Base-by-base conservation (phyloP, 2,329 filamentous ascomycete species). In the Claviceps maximensis region DNA sequence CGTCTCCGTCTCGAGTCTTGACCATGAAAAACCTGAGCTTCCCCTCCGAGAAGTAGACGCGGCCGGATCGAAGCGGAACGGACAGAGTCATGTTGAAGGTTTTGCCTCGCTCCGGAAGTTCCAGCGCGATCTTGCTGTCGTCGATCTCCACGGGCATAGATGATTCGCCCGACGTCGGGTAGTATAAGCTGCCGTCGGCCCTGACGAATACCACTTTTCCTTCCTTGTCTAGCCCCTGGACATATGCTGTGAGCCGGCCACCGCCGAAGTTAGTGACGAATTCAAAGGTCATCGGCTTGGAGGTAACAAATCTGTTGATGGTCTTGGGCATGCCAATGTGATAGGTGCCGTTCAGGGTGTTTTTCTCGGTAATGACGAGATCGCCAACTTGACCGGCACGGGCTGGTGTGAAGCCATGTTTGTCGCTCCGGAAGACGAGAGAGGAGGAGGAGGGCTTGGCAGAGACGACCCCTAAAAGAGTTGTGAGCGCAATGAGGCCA, bases 41-140 rank as follows among this genome's bases (percentile, higher is more conserved):
- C 3, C 71, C 70, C 27, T 69, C 68, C 21, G 71, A 65, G 55
- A 76, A 73, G 65, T 72, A 76, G 41, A 77, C 61, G 4, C 74
- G 71, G 0, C 66, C 73, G 1, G 70, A 70, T 12, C 47, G 59
- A 42, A 76, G 61, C 17, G 69, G 67, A 4, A 66, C 68, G 4
- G 74, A 69, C 0, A 76, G 55, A 0, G 58, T 69, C 53, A 76
- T 61, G 1, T 61, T 63, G 4, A 71, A 63, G 0, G 64, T 70
- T 49, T 64, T 59, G 1, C 73, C 71, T 23, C 62, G 51, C 1
- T 58, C 59, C 0, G 67, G 70, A 1, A 77, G 63, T 1, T 68
- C 62, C 51, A 77, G 76, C 7, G 71, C 69, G 47, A 75, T 63
- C 2, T 46, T 19, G 51, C 72, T 62, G n/a, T 64, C 58, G 0